A percentile compares a stretch with the other conserved stretches of the same genome.
phyloP scores from a whole-genome alignment of 2,329 filamentous ascomycete species.

The Dissoconium aciculare region DNA sequence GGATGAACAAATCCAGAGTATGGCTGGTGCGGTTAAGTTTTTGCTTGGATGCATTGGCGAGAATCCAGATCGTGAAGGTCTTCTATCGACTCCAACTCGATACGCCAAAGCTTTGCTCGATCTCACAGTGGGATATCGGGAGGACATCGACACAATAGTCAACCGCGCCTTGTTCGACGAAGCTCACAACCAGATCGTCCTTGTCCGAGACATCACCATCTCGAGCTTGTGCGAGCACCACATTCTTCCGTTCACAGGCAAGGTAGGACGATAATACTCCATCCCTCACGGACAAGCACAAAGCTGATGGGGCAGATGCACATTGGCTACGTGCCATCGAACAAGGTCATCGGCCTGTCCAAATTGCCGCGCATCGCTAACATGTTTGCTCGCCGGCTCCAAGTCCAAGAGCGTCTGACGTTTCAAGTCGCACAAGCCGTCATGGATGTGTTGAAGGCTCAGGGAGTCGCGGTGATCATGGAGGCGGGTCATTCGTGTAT shows the following conservation, averaged over 20 bases:
- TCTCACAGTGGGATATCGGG: conserved; percentile 85
- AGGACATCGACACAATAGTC: conserved; percentile 70
- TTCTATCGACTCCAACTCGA: conserved; percentile 51
- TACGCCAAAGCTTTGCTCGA: conserved; percentile 86
- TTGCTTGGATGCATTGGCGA: conserved; percentile 48
- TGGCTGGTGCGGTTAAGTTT: conserved; percentile 42
- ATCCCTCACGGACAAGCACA: neutral
- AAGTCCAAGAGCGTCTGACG: conserved; percentile 85
- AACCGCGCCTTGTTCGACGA: conserved; percentile 88
- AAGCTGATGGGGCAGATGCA: conserved; percentile 55
- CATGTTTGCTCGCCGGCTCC: conserved; percentile 77
- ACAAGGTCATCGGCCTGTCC: conserved; percentile 3
- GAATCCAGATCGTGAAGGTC: conserved; percentile 43
- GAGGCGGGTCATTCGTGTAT: conserved; percentile 88
- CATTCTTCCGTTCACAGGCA: conserved; percentile 81
- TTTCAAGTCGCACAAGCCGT: conserved; percentile 84
- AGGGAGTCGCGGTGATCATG: conserved; percentile 87
- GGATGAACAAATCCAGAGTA: conserved; percentile 38
- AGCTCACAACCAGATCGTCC: conserved; percentile 84
- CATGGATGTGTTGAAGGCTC: conserved; percentile 73
- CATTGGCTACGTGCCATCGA: conserved; percentile 63
- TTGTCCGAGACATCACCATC: conserved; percentile 88
- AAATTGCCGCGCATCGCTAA: conserved; percentile 72
- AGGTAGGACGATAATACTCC: conserved; percentile 42
- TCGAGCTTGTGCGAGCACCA: conserved; percentile 90